Conservation (phyloP, 2,329 filamentous ascomycete species). For the Botrytis squamosa region DNA sequence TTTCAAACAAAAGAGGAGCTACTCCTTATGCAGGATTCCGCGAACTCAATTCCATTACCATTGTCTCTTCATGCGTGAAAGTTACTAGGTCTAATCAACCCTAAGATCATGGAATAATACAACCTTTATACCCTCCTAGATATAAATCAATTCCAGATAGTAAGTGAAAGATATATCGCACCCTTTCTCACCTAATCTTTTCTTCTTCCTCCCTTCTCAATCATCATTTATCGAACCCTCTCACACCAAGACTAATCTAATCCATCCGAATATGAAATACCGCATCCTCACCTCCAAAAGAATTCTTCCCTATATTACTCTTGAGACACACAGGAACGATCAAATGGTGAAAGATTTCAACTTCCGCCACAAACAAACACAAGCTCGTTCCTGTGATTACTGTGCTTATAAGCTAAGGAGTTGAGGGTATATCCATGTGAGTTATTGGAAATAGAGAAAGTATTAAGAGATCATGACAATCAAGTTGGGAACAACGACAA, state of each 20-base stretch:
- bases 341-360: not conserved
- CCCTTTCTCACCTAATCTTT: not conserved
- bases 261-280: not conserved
- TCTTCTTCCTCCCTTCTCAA: not conserved
- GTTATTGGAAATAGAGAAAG: not conserved
- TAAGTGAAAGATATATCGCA: not conserved
- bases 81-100: accelerated
- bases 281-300: not conserved
- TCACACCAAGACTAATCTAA: not conserved
- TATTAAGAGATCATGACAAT: not conserved
- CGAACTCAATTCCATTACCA: not conserved
- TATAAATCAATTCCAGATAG: not conserved
- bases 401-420: not conserved
- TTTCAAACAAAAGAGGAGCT: not conserved
- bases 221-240: not conserved
- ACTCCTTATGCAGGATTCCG: accelerated
- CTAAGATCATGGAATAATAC: not conserved
- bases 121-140: not conserved
- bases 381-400: not conserved
- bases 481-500: not conserved
- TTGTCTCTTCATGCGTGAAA: accelerated
- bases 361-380: not conserved
- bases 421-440: not conserved
- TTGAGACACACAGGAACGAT: not conserved
- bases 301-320: accelerated